Evolutionary conservation across 805 yeast species (phyloP).

Genomic region (Ogataea methylovora): DNA sequence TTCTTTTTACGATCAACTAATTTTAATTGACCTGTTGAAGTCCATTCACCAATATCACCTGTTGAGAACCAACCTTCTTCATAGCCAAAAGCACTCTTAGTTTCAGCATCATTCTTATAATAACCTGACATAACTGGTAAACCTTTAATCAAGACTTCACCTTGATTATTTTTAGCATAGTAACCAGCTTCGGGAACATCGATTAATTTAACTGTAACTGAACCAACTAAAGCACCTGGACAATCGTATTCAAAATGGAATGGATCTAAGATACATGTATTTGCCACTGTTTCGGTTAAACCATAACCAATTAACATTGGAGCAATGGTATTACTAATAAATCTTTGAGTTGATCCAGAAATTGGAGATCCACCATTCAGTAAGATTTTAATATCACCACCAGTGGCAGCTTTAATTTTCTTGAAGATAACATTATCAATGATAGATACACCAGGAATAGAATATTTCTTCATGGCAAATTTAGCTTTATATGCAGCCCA

Average conservation of each 20-base stretch:
- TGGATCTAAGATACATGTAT: slow-evolving; percentile 64
- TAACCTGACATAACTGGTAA: slow-evolving; percentile 67
- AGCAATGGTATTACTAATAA: slow-evolving; percentile 66
- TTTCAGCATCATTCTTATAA: slow-evolving; percentile 78
- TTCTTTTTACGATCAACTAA: slow-evolving; percentile 94
- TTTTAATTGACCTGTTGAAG: slow-evolving; percentile 66
- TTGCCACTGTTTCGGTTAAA: slow-evolving; percentile 93
- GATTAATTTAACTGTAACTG: slow-evolving; percentile 79
- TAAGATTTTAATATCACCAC: slow-evolving; percentile 69
- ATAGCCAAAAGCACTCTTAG: slow-evolving; percentile 58
- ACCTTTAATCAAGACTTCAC: slow-evolving; percentile 84
- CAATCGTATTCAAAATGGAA: slow-evolving; percentile 61
- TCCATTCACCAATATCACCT: slow-evolving; percentile 97
- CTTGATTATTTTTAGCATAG: slow-evolving; percentile 83
- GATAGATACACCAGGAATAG: slow-evolving; percentile 65
- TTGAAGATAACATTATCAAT: slow-evolving; percentile 75
- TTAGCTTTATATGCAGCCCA: slow-evolving; percentile 86
- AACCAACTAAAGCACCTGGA: slow-evolving; percentile 77
- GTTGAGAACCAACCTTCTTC: slow-evolving; percentile 93
- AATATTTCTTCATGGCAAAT: slow-evolving; percentile 49
- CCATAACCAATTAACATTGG: slow-evolving; percentile 95
- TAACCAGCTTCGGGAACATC: slow-evolving; percentile 92
- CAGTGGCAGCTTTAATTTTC: slow-evolving; percentile 88
- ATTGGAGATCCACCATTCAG: slow-evolving; percentile 94
- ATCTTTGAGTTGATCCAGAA: slow-evolving; percentile 72